phyloP scores from a whole-genome alignment of 2,329 filamentous ascomycete genomes.

The Fusarium virguliforme region DNA sequence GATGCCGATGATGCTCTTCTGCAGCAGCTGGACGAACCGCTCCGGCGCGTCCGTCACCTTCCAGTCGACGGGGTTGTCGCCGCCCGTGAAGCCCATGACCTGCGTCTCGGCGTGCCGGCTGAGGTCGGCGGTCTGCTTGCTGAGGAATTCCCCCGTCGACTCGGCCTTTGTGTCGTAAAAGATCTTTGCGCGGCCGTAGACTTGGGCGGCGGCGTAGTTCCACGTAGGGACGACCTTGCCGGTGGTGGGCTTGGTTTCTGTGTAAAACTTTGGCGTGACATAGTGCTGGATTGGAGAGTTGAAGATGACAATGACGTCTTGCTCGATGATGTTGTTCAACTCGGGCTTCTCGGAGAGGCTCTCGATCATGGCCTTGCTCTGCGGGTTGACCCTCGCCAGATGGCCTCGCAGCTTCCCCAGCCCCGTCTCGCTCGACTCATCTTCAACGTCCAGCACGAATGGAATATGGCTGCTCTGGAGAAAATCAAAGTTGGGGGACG shows the following conservation, averaged over 20 bases:
- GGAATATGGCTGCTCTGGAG: constrained; percentile 75
- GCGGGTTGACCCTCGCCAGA: constrained; percentile 75
- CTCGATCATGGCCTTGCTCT: constrained; percentile 74
- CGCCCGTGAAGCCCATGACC: constrained; percentile 70
- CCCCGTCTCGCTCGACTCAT: constrained; percentile 60
- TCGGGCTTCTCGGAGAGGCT: constrained; percentile 44
- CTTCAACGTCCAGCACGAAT: constrained; percentile 68
- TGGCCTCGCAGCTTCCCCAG: constrained; percentile 71
- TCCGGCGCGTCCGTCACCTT: constrained; percentile 71
- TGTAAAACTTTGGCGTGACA: constrained; percentile 79
- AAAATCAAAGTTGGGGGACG: constrained; percentile 63
- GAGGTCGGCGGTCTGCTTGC: constrained; percentile 68
- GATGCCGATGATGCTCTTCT: constrained; percentile 73
- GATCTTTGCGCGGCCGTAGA: constrained; percentile 71
- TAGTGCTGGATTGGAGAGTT: constrained; percentile 73
- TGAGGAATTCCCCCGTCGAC: constrained; percentile 63
- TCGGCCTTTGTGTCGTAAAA: constrained; percentile 65
- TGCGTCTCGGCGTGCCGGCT: constrained; percentile 65
- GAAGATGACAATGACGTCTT: constrained; percentile 77
- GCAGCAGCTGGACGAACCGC: constrained; percentile 70
- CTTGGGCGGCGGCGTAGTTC: constrained; percentile 79
- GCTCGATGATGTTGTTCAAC: constrained; percentile 54
- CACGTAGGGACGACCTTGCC: constrained; percentile 80
- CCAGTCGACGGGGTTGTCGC: constrained; percentile 63
- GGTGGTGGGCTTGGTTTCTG: constrained; percentile 73